These are phyloP conservation scores for Hondaea fermentalgiana DNA, from an alignment of 108 stramenopile genomes.

Conservation along the genomic window DNA sequence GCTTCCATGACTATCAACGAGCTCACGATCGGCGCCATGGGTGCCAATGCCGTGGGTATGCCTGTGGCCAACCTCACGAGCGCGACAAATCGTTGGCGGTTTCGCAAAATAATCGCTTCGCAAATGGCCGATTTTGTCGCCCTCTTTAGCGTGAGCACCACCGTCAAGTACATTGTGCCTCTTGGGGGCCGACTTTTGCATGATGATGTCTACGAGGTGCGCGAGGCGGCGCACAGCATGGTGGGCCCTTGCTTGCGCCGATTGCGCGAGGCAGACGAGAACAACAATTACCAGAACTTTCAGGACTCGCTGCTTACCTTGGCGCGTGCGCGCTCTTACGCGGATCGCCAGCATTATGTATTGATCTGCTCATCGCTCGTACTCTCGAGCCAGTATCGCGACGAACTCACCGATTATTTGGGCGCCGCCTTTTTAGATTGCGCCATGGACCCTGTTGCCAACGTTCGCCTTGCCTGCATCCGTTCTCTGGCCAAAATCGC, in stretches of 20 bases:
- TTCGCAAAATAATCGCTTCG: background rate
- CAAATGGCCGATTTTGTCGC: background rate
- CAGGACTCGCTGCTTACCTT: background rate
- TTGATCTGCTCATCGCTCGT: background rate
- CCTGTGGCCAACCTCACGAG: background rate
- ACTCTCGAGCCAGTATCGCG: background rate
- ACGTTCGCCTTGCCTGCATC: background rate
- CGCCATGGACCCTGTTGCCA: background rate
- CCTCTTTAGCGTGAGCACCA: background rate
- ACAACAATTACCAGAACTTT: background rate
- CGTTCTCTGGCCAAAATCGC: background rate
- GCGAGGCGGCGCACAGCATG: background rate
- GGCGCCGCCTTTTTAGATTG: background rate
- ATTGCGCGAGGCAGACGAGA: background rate
- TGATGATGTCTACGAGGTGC: background rate
- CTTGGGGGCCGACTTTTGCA: background rate
- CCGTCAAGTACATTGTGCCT: background rate
- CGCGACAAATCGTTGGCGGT: background rate
- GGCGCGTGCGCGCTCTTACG: background rate
- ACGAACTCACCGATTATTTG: background rate
- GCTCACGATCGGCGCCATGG: background rate
- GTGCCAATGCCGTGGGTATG: background rate
- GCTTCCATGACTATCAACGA: background rate
- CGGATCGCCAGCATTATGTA: background rate
- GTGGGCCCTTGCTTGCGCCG: background rate